Conservation (phyloP, 805 yeast genomes). For the Komagataella ulmi region DNA sequence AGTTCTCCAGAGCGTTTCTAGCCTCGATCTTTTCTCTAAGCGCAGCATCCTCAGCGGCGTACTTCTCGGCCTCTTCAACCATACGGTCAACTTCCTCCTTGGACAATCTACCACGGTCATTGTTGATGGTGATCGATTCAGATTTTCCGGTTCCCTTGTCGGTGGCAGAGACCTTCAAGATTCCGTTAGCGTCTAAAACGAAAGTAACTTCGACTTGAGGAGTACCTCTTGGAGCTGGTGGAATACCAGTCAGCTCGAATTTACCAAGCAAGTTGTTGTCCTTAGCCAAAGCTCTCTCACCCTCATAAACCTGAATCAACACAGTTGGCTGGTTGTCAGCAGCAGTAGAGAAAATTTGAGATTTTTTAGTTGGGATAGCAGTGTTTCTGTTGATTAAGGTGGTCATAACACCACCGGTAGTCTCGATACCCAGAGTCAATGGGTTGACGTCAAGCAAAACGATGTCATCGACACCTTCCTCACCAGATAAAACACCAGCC, state of each 20-base stretch:
- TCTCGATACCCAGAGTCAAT: conserved; percentile 89
- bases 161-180: conserved; percentile 72
- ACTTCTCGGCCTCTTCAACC: conserved; percentile 96
- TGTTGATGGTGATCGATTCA: conserved; percentile 82
- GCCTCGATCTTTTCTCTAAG: conserved; percentile 79
- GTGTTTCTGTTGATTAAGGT: conserved; percentile 90
- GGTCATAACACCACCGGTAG: conserved; percentile 97
- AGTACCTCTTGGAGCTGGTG: conserved; percentile 87
- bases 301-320: conserved; percentile 86
- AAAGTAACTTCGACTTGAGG: conserved; percentile 89
- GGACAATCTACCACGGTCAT: conserved; percentile 88
- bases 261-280: conserved; percentile 86
- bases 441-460: conserved; percentile 90
- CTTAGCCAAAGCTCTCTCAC: conserved; percentile 91
- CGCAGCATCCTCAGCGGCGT: conserved; percentile 80
- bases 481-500: conserved; percentile 96
- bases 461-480: conserved; percentile 82
- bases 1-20: conserved; percentile 79
- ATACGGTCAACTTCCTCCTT: conserved; percentile 93
- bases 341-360: conserved; percentile 91
- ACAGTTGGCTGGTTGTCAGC: conserved; percentile 96
- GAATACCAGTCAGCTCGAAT: conserved; percentile 76
- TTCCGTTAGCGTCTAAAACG: conserved; percentile 79
- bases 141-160: conserved; percentile 93
- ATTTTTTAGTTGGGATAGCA: conserved; percentile 89